Evolutionary conservation across 768 basidiomycete species (phyloP), one percentile per base, ranked within the genome.

Genomic region (Xerocomus brunneocitrinus): DNA sequence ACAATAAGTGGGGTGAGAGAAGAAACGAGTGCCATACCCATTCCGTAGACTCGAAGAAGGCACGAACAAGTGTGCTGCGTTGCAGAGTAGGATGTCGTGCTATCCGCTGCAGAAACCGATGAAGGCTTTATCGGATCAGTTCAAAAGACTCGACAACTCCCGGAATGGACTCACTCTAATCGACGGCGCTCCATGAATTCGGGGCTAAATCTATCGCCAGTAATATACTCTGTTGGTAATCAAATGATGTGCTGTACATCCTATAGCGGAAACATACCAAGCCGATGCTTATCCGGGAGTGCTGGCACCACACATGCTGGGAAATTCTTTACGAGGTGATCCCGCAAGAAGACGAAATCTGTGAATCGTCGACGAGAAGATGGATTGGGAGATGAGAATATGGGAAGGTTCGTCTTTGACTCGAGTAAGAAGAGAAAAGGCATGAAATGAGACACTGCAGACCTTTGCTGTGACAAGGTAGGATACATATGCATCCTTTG

Each of bases 281-380:
- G 73, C 49, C 97, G 80, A 65, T 98, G 97, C 71, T 98, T 99
- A 71, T 93, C 94, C 7, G 97, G 97, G 43, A 99, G 78, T 8
- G 91, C 91, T 27, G 97, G 95, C 0, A 98, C 91, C n/a, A 99
- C 94, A 63, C 94, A 95, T 52, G 97, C 97, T 3, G 94, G 93
- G 65, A 98, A 99, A 71, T 95, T 88, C 73, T 85, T 85, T 10
- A 83, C 81, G 25, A 99, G 81, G 62, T 95, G 83, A 43, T 95
- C 85, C 54, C 91, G 78, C 44, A 99, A 76, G 67, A 98, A 98
- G 35, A 91, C 89, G 71, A 99, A 99, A 72, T 99, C 97, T 64
- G 95, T 91, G 73, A 95, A 99, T 31, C 97, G 85, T 54, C 97
- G 80, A 47, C 97, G 83, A 14, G 89, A 76, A 3, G 84, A 83